Conservation (phyloP, 371 early-diverging fungal species). For the Basidiobolus meristosporus region DNA sequence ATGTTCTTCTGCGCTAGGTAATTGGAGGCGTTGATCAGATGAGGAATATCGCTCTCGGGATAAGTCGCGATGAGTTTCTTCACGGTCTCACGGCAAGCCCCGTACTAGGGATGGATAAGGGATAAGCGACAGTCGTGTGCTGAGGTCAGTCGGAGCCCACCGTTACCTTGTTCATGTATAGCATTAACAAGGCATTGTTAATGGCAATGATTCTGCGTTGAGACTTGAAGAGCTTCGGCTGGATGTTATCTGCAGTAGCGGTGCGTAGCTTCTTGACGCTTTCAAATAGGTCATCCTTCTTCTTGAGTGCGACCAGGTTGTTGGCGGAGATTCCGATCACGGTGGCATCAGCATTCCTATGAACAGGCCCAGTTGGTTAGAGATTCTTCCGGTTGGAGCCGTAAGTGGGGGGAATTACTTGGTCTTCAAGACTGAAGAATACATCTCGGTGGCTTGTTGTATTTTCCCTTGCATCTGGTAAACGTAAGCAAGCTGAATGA, state of each 20-base stretch:
- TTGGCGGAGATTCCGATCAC: slow-evolving; percentile 44
- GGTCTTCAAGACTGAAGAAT: slow-evolving; percentile 29
- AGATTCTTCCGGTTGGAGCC: too few relatives aligned
- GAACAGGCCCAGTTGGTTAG: too few relatives aligned
- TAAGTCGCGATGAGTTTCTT: too few relatives aligned
- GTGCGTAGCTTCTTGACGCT: slow-evolving; percentile 29
- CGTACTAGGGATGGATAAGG: too few relatives aligned
- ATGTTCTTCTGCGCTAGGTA: too few relatives aligned
- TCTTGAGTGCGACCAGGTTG: slow-evolving; percentile 34
- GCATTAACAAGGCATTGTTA: slow-evolving; percentile 40
- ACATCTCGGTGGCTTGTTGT: slow-evolving; percentile 36
- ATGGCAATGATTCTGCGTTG: slow-evolving; percentile 44
- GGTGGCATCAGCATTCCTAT: slow-evolving; percentile 20
- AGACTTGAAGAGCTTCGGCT: slow-evolving; percentile 29
- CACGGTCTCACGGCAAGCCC: too few relatives aligned
- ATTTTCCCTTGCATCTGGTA: slow-evolving; percentile 37
- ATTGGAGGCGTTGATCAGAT: too few relatives aligned
- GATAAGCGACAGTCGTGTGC: too few relatives aligned
- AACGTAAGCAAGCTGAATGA: slow-evolving; percentile 50
- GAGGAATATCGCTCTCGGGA: too few relatives aligned
- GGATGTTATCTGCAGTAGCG: slow-evolving; percentile 27
- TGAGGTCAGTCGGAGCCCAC: too few relatives aligned
- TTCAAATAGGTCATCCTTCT: slow-evolving; percentile 31
- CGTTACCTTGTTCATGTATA: slow-evolving; percentile 37
- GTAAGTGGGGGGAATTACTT: too few relatives aligned